Percentiles rank a stretch among this genome's conserved stretches.
Evolutionary conservation across 441 rosid species (phyloP).

Genomic region (Geranium incanum): DNA sequence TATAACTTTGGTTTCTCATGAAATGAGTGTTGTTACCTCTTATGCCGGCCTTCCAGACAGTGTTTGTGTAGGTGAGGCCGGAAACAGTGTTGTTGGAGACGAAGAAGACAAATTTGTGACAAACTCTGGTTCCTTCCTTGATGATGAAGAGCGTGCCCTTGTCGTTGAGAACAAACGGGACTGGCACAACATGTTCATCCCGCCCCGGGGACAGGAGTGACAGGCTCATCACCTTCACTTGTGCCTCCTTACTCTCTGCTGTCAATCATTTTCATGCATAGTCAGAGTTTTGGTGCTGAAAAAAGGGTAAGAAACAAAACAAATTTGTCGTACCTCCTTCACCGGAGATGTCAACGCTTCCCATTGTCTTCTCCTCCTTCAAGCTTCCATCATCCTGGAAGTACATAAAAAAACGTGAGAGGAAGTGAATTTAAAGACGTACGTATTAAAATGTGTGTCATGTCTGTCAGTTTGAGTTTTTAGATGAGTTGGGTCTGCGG

Average conservation of each 20-base stretch:
- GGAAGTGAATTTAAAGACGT: too few relatives aligned
- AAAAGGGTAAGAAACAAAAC: too few relatives aligned
- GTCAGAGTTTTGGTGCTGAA: too few relatives aligned
- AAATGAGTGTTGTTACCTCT: conserved; percentile 27
- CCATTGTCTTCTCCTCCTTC: too few relatives aligned
- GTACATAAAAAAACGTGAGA: too few relatives aligned
- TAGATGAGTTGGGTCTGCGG: too few relatives aligned
- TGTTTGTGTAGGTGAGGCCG: conserved; percentile 40
- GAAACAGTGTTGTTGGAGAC: conserved; percentile 41
- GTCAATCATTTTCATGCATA: neutral
- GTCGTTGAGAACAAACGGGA: conserved; percentile 26
- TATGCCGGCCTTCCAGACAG: conserved; percentile 49
- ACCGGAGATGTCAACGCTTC: too few relatives aligned
- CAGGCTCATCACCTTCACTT: conserved; percentile 25
- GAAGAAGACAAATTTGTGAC: conserved; percentile 35
- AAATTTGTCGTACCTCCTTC: too few relatives aligned
- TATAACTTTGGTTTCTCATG: too few relatives aligned
- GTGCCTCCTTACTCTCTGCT: conserved; percentile 22
- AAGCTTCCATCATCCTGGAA: too few relatives aligned
- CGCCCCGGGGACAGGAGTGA: conserved; percentile 36
- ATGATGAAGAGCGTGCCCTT: conserved; percentile 32
- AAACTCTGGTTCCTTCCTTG: conserved; percentile 41
- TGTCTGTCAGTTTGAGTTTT: too few relatives aligned
- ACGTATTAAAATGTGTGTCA: too few relatives aligned
- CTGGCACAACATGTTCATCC: conserved; percentile 29